Base-by-base conservation (phyloP, 768 basidiomycete species). In the Lentinula sp. region DNA sequence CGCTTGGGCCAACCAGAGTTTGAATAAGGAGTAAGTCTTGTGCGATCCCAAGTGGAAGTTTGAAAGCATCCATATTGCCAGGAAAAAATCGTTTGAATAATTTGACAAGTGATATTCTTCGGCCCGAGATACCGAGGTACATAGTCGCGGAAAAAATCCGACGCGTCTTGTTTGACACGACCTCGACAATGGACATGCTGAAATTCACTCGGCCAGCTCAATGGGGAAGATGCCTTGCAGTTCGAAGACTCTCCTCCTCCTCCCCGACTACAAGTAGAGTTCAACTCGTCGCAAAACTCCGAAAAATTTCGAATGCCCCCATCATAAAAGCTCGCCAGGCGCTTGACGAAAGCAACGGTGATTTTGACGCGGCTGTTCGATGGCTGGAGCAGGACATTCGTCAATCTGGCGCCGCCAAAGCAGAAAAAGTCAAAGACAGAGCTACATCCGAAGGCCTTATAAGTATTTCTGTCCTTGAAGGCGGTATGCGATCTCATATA, bases 291-390 rank as follows among this genome's bases (percentile, higher is more conserved):
- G 90, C 91, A 1, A 85, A 93, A 71, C 83, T 98, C 45, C 85
- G 96, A 64, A 91, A 90, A 72, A 79, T 81, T 66, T 89, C 82
- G 49, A 85, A 87, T 52, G 90, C 94, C 53, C 91, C 95, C 7
- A 85, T 98, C 65, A 79, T 82, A 49, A 93, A 94, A 76, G 96
- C 95, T 35, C 85, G 89, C 41, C 91, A 95, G 71, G 95, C 96
- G 2, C 88, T 98, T 57, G 70, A 73, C 56, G 85, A 86, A 32
- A 81, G 85, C 35, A 81, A 87, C 68, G 90, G 91, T 76, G 84
- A 93, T 71, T 68, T 97, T 57, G 71, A 85, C 15, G 80, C 72
- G 23, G 94, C 96, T 10, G 74, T 95, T 62, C 75, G 79, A 67
- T 98, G 93, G 91, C 82, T 98, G 39, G 76, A 89, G 66, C 81